Base-by-base conservation (phyloP, 352 stramenopile species). In the Phytophthora pini region DNA sequence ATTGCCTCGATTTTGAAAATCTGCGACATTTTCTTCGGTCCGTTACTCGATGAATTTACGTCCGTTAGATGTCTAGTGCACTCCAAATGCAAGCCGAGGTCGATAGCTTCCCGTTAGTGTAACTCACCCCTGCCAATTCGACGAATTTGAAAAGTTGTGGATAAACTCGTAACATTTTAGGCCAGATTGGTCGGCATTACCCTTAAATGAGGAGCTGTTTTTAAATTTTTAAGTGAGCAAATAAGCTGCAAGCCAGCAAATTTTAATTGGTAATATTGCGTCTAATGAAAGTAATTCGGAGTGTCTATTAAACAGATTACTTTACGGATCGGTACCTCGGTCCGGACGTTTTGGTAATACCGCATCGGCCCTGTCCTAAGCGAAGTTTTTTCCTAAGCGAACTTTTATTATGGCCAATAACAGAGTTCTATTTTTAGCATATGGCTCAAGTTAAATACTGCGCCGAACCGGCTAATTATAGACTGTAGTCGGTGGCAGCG, bases 371-470 rank as follows among this genome's bases (percentile, higher is more conserved):
- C 41, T 47, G 41, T 53, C 15, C 5, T 53, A 53, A 53, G 47
- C 47, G n/a, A 54, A 54, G 7, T 39, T 43, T 54, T 41, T 7
- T 49, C n/a, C 10, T 34, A 52, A 39, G 27, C 12, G 45, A 52
- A 22, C 20, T 40, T 12, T 13, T 10, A 56, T 56, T 45, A 15
- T 45, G 32, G 20, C 51, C 51, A 58, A 49, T 58, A 0, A 7
- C 13, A 32, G 9, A 15, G 8, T 9, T 38, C 2, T 27, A 58
- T 58, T 39, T 38, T 20, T 20, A 32, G 7, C 15, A 41, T 27
- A 39, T 48, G 38, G 22, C 8, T 4, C 4, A 31, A 5, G 17
- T 55, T 32, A 43, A 43, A 44, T 20, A 11, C 3, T 20, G 8
- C 17, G 4, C 13, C 32, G 17, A 34, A 26, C 12, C 1, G 2